Conservation (phyloP, 1,284 basidiomycete genomes). For the Sanghuangporus baumii region DNA sequence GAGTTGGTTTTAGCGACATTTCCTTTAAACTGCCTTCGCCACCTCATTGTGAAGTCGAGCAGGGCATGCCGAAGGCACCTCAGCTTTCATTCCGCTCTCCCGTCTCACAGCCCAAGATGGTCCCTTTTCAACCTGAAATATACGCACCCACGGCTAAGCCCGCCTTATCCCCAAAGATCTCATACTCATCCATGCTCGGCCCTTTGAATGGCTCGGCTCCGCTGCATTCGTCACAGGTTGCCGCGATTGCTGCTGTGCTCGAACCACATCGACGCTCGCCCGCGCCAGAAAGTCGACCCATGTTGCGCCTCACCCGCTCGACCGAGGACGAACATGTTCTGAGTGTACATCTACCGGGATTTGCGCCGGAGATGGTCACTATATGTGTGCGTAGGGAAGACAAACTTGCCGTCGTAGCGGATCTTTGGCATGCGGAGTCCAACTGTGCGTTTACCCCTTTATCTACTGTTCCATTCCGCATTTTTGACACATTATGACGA, state of each 20-base stretch:
- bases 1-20: not conserved
- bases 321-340: constrained; percentile 15
- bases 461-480: not conserved
- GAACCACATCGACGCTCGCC: constrained; percentile 16
- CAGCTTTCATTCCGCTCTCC: constrained; percentile 6
- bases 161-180: constrained; percentile 6
- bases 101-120: constrained; percentile 3
- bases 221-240: not conserved
- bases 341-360: constrained; percentile 14
- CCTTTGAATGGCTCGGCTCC: not conserved
- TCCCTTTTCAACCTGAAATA: constrained; percentile 1
- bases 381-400: constrained; percentile 23
- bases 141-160: not conserved
- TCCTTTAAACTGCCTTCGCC: not conserved
- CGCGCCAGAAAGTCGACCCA: constrained; percentile 11
- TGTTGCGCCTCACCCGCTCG: not conserved
- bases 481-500: constrained; percentile 1
- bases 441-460: constrained; percentile 24
- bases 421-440: constrained; percentile 26
- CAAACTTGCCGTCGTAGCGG: constrained; percentile 26
- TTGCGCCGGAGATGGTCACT: constrained; percentile 18
- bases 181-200: not conserved
- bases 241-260: constrained; percentile 13
- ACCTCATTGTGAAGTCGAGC: not conserved
- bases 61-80: constrained; percentile 7